Base-by-base conservation (phyloP, 73 alveolate species). In the Blepharisma stoltei region DNA sequence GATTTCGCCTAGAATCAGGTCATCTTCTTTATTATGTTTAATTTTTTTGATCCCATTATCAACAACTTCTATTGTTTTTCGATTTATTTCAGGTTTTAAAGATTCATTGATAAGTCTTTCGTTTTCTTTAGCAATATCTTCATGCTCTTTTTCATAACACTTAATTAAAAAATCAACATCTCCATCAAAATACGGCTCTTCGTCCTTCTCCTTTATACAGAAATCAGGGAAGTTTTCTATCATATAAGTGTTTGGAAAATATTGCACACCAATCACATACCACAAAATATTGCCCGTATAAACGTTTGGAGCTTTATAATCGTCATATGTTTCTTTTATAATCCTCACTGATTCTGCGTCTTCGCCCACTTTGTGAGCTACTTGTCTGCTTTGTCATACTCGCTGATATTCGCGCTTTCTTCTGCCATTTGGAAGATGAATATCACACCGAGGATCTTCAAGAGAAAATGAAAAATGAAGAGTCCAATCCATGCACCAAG, bases 391-490 rank as follows among this genome's bases (percentile, higher is more conserved):
- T 52, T 14, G 66, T 4, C 66, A 52, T 52, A 52, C 27, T 14
- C 66, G 66, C 66, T 52, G 66, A 4, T 52, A 20, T 52, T 52
- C 66, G n/a, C 23, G n/a, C 23, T 52, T 52, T 52, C 23, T 52
- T 20, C 66, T 20, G n/a, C 23, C 23, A 52, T 11, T 20, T 1
- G n/a, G n/a, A 14, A 52, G 23, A 20, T 52, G 66, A 20, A 52
- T 9, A 18, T 60, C 73, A 60, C 73, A 60, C 48, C 14, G 0
- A 8, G 14, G 73, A 2, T 60, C 73, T 60, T 60, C 18, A 14
- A 25, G 27, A 14, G 23, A 52, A 52, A 20, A 20, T 11, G 66
- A 14, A 14, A 14, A 11, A 52, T 11, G 23, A 14, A 52, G n/a
- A 20, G n/a, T 14, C n/a, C 66, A 20, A 52, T 11, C n/a, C 23